Base-by-base conservation (phyloP, 2,329 filamentous ascomycete genomes). In the Ophiocordyceps camponoti-floridani region DNA sequence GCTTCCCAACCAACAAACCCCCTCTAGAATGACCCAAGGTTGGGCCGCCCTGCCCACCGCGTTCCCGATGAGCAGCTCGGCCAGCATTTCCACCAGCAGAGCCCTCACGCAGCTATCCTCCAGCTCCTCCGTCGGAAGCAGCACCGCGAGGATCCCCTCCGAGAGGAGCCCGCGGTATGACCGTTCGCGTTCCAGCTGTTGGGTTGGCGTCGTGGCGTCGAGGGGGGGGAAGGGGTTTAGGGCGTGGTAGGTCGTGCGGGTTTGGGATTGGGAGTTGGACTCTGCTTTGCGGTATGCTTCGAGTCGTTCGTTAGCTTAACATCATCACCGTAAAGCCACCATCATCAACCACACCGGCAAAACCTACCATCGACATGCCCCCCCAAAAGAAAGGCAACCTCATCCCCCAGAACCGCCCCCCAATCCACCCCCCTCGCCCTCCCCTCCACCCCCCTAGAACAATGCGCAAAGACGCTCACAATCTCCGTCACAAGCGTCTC, bases 91-190 rank as follows among this genome's bases (percentile, higher is more conserved):
- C 45, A 79, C 78, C 49, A 95, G 82, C 49, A 98, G 69, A 33
- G 84, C 74, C 46, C 84, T 82, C 54, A 96, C 69, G 59, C 85
- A 94, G 45, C 77, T 77, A 59, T 94, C 96, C 55, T 89, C 79
- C 37, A 96, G 68, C 59, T 96, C 89, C 56, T 96, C 89, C 14
- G 87, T 91, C 10, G 91, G 91, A 18, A 98, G 71, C 14, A 98
- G 72, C 44, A 94, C 70, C 23, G 85, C 81, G 49, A 98, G 67
- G 35, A 87, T 71, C 28, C 82, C 84, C 56, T 88, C 79, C 14
- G 88, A 81, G n/a, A 96, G 70, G 46, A 96, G 68, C 57, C 94
- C 85, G 53, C 89, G 82, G 68, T 95, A 96, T 41, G 77, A 70
- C 26, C 72, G 71, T 65, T 96, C 91, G 55, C 87, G 89, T 48